phyloP scores from a whole-genome alignment of 1,284 basidiomycete species.

The Trametes pubescens region DNA sequence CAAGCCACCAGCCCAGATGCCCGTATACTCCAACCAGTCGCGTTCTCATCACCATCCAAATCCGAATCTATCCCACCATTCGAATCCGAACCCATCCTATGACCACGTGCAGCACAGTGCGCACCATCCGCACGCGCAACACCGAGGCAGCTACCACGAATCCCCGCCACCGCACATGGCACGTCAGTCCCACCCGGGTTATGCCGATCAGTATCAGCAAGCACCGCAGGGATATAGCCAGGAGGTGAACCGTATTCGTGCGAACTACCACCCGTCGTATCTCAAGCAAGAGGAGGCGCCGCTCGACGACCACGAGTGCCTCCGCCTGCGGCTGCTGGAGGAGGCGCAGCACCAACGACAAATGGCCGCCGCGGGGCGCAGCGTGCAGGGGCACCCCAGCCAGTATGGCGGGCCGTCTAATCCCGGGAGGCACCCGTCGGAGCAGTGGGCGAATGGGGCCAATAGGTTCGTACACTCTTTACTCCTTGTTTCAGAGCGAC shows the following conservation, averaged over 20 bases:
- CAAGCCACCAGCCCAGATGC: slow-evolving; percentile 10
- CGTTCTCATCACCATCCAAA: too few species aligned
- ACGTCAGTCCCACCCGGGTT: slow-evolving; percentile 13
- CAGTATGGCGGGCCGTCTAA: slow-evolving; percentile 18
- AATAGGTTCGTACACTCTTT: slow-evolving; percentile 12
- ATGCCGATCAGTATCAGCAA: slow-evolving; percentile 7
- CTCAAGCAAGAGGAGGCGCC: slow-evolving; percentile 23
- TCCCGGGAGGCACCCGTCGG: slow-evolving; percentile 13
- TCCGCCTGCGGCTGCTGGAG: slow-evolving; percentile 29
- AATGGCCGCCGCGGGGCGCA: neutral
- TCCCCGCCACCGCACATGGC: slow-evolving; percentile 18
- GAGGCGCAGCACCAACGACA: slow-evolving; percentile 25
- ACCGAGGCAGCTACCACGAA: slow-evolving; percentile 10
- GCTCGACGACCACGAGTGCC: slow-evolving; percentile 27
- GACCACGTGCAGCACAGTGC: neutral
- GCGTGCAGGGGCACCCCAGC: neutral
- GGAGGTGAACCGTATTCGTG: neutral
- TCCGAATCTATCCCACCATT: slow-evolving; percentile 6
- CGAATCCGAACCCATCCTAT: slow-evolving; percentile 5
- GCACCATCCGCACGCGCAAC: slow-evolving; percentile 2
- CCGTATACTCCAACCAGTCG: slow-evolving; percentile 4
- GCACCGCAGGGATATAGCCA: slow-evolving; percentile 10
- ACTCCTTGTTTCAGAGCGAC: neutral
- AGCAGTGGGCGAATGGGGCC: slow-evolving; percentile 23
- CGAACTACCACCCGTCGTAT: slow-evolving; percentile 23